A percentile compares a stretch with the other conserved stretches of the same genome.
Evolutionary conservation across 331 rosid genomes (phyloP).

Genomic region (Stylosanthes scabra): DNA sequence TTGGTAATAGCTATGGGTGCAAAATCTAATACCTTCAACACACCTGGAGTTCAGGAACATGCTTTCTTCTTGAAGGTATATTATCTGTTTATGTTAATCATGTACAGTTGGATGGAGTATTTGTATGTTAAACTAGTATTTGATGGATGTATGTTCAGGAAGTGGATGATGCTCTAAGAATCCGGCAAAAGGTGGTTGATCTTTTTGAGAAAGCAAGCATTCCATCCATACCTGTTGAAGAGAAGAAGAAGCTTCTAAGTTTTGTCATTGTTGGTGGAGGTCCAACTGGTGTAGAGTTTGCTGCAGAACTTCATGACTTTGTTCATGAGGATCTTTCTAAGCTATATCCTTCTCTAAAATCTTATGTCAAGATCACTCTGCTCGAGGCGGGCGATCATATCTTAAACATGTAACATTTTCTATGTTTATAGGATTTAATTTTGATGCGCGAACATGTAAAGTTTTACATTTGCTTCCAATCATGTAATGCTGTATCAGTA

Average conservation of each 20-base stretch:
- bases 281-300: conserved; percentile 97
- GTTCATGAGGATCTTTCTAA: conserved; percentile 69
- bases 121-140: neutral
- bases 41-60: conserved; percentile 87
- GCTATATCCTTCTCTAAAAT: conserved; percentile 68
- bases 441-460: too few relatives aligned
- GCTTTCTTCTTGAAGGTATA: conserved; percentile 54
- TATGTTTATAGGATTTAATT: too few relatives aligned
- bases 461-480: too few relatives aligned
- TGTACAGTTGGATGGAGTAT: conserved; percentile 16
- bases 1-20: conserved; percentile 84
- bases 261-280: conserved; percentile 98
- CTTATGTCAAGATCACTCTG: conserved; percentile 71
- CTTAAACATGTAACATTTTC: conserved; percentile 75
- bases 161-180: conserved; percentile 87
- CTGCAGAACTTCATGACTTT: conserved; percentile 90
- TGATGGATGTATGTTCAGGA: conserved; percentile 85
- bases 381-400: conserved; percentile 96
- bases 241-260: conserved; percentile 78
- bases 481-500: too few relatives aligned
- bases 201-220: conserved; percentile 82
- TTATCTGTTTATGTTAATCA: neutral
- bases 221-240: conserved; percentile 75
- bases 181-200: conserved; percentile 76
- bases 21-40: conserved; percentile 86